A percentile compares a stretch with the other conserved stretches of the same genome.
Conservation (phyloP, 441 rosid species). For the Corymbia citriodora region DNA sequence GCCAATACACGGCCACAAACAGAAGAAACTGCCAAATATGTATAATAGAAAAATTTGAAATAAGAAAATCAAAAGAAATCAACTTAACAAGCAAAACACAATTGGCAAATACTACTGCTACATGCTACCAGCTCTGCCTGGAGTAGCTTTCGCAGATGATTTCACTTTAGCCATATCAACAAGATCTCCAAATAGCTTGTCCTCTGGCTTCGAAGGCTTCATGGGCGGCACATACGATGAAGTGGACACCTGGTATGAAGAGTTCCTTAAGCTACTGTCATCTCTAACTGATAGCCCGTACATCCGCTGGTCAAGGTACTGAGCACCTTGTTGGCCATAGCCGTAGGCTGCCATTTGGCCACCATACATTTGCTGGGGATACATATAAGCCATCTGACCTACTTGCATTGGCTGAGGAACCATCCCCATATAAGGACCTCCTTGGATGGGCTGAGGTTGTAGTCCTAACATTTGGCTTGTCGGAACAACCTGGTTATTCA, state of each 20-base stretch:
- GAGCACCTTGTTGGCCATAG: constrained; percentile 56
- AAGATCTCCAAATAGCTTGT: constrained; percentile 93
- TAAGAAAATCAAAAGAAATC: background rate
- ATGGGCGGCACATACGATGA: constrained; percentile 54
- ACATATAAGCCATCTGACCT: constrained; percentile 46
- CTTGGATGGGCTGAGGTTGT: constrained; percentile 39
- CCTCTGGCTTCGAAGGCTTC: constrained; percentile 79
- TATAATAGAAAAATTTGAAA: constrained; percentile 1
- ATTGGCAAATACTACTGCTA: constrained; percentile 24
- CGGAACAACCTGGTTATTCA: constrained; percentile 21
- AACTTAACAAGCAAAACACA: constrained; percentile 7
- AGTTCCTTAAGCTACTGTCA: constrained; percentile 37
- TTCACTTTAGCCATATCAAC: constrained; percentile 90
- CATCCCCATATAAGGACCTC: constrained; percentile 52
- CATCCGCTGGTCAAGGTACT: constrained; percentile 71
- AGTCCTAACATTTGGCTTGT: constrained; percentile 32
- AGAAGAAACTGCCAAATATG: constrained; percentile 10
- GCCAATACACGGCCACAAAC: constrained; percentile 13
- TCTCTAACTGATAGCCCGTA: constrained; percentile 69
- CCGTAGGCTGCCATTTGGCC: constrained; percentile 71
- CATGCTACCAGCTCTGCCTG: constrained; percentile 80
- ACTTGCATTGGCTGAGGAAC: constrained; percentile 47
- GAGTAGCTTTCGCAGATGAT: constrained; percentile 43
- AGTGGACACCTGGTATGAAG: constrained; percentile 51
- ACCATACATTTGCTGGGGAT: constrained; percentile 74